Conservation (phyloP, 495 filamentous ascomycete species). For the Schizothecium vesticola region DNA sequence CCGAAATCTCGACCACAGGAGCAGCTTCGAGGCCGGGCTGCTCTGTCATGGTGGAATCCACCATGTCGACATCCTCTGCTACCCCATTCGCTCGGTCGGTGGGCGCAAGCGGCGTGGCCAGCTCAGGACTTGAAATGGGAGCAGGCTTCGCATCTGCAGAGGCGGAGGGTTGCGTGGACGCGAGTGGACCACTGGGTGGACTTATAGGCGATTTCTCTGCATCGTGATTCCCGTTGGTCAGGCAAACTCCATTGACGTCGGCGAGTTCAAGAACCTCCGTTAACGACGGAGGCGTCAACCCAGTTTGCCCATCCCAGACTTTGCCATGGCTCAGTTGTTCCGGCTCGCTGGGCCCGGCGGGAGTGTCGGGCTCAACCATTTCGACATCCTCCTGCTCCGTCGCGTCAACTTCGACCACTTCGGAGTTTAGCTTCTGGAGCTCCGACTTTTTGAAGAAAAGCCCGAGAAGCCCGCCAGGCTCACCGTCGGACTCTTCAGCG, state of each 20-base stretch:
- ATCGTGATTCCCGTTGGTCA: not conserved
- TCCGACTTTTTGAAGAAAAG: conserved; percentile 53
- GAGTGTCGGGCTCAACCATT: conserved; percentile 31
- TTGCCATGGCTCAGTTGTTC: not conserved
- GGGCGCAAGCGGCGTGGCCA: not conserved
- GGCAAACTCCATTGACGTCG: not conserved
- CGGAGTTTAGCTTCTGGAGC: conserved; percentile 36
- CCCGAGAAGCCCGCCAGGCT: conserved; percentile 58
- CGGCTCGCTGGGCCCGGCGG: conserved; percentile 20
- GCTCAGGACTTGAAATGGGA: not conserved
- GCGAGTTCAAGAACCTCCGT: not conserved
- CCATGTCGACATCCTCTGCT: not conserved
- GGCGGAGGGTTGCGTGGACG: not conserved
- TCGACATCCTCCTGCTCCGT: conserved; percentile 25
- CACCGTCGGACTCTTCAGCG: conserved; percentile 49
- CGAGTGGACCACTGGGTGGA: not conserved
- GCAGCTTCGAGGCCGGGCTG: not conserved
- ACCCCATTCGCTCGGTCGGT: not conserved
- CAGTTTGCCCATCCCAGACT: not conserved
- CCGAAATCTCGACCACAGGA: not conserved
- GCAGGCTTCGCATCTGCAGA: not conserved
- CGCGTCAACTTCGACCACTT: conserved; percentile 15
- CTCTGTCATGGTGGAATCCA: not conserved
- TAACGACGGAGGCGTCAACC: not conserved
- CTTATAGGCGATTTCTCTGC: not conserved